Conservation (phyloP, 345 rosid species). For the Kandelia obovata region DNA sequence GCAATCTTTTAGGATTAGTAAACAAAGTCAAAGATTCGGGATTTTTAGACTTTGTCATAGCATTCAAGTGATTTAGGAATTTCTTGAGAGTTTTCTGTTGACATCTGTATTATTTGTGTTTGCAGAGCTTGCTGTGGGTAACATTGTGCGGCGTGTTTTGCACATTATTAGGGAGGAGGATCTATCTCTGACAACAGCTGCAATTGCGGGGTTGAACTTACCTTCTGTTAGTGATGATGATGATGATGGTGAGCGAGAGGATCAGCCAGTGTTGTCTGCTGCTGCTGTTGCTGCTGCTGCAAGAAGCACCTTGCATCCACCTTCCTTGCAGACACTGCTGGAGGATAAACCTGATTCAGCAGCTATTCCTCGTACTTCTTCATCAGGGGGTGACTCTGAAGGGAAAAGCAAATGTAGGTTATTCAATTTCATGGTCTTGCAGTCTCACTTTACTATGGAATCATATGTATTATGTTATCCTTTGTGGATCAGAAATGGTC, state of each 20-base stretch:
- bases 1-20: too few relatives aligned
- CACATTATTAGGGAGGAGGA: constrained; percentile 96
- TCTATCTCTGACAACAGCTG: constrained; percentile 69
- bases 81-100: background rate
- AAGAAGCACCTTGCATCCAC: constrained; percentile 85
- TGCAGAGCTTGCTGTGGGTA: constrained; percentile 99
- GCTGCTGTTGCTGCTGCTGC: constrained; percentile 93
- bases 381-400: constrained; percentile 99
- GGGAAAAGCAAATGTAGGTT: constrained; percentile 82
- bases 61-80: background rate
- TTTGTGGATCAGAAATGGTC: too few relatives aligned
- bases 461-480: background rate
- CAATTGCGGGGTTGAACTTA: constrained; percentile 69
- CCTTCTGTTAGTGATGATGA: constrained; percentile 68
- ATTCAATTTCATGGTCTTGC: constrained; percentile 8
- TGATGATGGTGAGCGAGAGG: constrained; percentile 37
- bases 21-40: too few relatives aligned
- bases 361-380: constrained; percentile 61
- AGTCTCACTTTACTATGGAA: constrained; percentile 10
- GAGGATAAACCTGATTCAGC: constrained; percentile 76
- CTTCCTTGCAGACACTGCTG: constrained; percentile 84
- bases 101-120: constrained; percentile 11
- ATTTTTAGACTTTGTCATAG: too few relatives aligned
- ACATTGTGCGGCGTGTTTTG: constrained; percentile 89
- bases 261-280: constrained; percentile 68